These are phyloP conservation scores for Kokia cookei DNA, from an alignment of 441 rosid species.

Conservation along the genomic window DNA sequence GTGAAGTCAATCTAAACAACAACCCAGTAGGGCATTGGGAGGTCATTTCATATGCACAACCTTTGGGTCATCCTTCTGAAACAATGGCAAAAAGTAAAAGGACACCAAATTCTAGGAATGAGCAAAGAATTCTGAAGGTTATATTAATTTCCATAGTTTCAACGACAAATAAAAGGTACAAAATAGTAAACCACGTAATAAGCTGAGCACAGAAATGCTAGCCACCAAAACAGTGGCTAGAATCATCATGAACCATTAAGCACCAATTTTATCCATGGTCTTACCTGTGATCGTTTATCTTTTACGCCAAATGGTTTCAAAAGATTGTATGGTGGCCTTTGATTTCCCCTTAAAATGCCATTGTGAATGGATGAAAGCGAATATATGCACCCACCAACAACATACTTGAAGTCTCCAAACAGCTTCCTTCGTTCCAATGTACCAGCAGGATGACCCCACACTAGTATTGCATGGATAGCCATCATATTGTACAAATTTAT, in stretches of 20 bases:
- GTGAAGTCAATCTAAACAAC: background rate
- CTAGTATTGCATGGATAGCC: conserved; percentile 78
- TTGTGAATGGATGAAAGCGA: conserved; percentile 84
- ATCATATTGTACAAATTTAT: conserved; percentile 82
- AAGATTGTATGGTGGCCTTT: conserved; percentile 67
- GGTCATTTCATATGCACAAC: background rate
- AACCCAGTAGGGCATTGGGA: background rate
- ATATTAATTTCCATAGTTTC: background rate
- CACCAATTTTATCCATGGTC: background rate
- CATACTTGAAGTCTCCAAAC: conserved; percentile 76
- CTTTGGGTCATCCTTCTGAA: background rate
- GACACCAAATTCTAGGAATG: background rate
- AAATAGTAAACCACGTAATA: background rate
- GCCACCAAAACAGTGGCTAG: background rate
- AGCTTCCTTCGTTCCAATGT: conserved; percentile 65
- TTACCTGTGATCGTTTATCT: conserved; percentile 66
- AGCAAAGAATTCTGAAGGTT: background rate
- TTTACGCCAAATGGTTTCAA: conserved; percentile 67
- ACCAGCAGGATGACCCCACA: conserved; percentile 66
- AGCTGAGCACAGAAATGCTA: background rate
- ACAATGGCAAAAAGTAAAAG: background rate
- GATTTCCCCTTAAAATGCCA: conserved; percentile 77
- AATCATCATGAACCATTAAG: background rate
- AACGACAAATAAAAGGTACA: background rate
- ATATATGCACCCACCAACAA: conserved; percentile 63